phyloP scores from a whole-genome alignment of 2,329 filamentous ascomycete genomes.

The Didymella pinodella region DNA sequence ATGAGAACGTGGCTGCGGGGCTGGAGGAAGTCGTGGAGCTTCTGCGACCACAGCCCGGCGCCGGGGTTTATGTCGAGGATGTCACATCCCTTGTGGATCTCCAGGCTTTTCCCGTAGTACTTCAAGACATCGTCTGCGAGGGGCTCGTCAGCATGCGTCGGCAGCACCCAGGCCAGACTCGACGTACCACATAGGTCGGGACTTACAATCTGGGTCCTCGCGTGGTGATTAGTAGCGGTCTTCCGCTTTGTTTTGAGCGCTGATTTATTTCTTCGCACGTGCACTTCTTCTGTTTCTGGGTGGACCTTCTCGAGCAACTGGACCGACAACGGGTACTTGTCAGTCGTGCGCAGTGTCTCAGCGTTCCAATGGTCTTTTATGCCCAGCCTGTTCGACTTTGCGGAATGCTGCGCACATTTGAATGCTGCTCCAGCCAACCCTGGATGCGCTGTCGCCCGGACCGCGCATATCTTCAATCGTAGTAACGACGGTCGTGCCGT shows the following conservation, averaged over 20 bases:
- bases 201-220: conserved; percentile 52
- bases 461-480: conserved; percentile 4
- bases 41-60: conserved; percentile 77
- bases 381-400: not conserved
- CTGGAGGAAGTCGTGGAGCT: conserved; percentile 75
- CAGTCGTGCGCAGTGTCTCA: conserved; percentile 25
- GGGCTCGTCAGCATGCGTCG: conserved; percentile 20
- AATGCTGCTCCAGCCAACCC: not conserved
- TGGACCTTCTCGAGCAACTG: conserved; percentile 17
- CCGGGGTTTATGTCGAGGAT: conserved; percentile 89
- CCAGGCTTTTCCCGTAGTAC: conserved; percentile 73
- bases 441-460: not conserved
- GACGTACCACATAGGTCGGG: conserved; percentile 56
- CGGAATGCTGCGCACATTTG: not conserved
- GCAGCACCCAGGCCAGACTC: conserved; percentile 18
- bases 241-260: not conserved
- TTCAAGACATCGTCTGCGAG: conserved; percentile 70
- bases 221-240: conserved; percentile 1
- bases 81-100: conserved; percentile 78
- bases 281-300: not conserved
- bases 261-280: not conserved
- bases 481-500: conserved; percentile 18
- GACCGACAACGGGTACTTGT: conserved; percentile 27
- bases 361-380: conserved; percentile 19
- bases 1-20: conserved; percentile 85